Base-by-base conservation (phyloP, 2,329 filamentous ascomycete species). In the Alternaria infectoria region DNA sequence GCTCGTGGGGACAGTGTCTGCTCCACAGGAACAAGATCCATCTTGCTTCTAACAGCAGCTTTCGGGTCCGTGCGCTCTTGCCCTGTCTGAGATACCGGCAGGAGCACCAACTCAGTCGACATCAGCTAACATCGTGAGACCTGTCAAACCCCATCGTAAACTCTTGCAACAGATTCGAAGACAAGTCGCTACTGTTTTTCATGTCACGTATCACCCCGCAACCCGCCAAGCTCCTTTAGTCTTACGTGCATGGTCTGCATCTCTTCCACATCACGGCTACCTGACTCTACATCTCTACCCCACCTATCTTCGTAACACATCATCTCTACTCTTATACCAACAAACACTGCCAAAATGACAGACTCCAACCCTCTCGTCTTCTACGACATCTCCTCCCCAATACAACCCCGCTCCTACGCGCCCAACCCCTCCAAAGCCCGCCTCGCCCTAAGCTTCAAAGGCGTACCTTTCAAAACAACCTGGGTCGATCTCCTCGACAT, bases 391-490 rank as follows among this genome's bases (percentile, higher is more conserved):
- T 79, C 81, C 45, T 81, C 81, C 5, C 80, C 80, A 8, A 52
- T 70, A 6, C 62, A 76, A 25, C 70, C 77, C 19, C 77, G 79
- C 68, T 80, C 82, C n/a, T 81, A 79, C 62, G 79, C 80, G 3
- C 82, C 84, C 4, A 87, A 87, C 64, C 83, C 84, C 15, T 86
- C 81, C 78, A 87, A 87, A 72, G 72, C 80, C n/a, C 83, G 85
- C 17, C 68, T 81, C 4, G 83, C 85, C 0, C 78, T 87, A 5
- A 85, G 85, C 67, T 83, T 83, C 80, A 87, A 86, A 67, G 23
- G 46, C 2, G 51, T 83, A 6, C 74, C 83, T 1, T 86, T 86
- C 74, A 74, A 70, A n/a, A 86, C 85, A 9, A 67, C 73, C 58
- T 90, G 86, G 85, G 81, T 88, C 1, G 72, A 82, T 7, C 71